A percentile compares a stretch with the other conserved stretches of the same genome.
Conservation (phyloP, 306 rosid species). For the Sicyos baderoa region DNA sequence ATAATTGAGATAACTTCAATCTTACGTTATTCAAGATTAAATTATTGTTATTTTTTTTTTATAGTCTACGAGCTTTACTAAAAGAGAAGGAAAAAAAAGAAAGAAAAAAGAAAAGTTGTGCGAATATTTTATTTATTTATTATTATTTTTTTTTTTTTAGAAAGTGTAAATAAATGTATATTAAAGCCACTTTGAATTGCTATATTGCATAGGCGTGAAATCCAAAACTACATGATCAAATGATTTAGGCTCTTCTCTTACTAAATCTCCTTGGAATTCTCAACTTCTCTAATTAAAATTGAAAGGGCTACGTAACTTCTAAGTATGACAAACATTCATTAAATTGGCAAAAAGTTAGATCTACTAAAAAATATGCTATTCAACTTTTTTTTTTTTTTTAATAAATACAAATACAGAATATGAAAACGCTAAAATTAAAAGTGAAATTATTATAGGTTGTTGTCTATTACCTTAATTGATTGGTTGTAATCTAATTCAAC, state of each 20-base stretch:
- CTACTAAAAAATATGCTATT: too few relatives aligned
- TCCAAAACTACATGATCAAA: slow-evolving; percentile 22
- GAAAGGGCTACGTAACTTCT: slow-evolving; percentile 61
- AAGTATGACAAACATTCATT: slow-evolving; percentile 86
- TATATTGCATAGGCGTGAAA: slow-evolving; percentile 19
- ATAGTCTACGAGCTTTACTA: slow-evolving; percentile 8
- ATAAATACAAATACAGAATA: too few relatives aligned
- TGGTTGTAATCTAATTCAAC: too few relatives aligned
- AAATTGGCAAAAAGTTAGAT: slow-evolving; percentile 26
- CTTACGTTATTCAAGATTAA: not conserved
- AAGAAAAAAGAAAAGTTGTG: not conserved
- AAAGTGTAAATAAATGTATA: slow-evolving; percentile 8
- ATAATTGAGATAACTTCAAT: slow-evolving; percentile 5
- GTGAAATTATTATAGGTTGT: too few relatives aligned
- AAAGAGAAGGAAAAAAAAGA: not conserved
- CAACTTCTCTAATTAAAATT: slow-evolving; percentile 13
- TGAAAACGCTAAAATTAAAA: too few relatives aligned
- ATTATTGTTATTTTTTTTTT: not conserved
- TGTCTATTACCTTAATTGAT: too few relatives aligned
- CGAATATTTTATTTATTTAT: too few relatives aligned
- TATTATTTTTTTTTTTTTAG: too few relatives aligned
- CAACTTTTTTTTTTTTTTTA: too few relatives aligned
- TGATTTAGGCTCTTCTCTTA: slow-evolving; percentile 30
- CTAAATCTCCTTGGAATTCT: slow-evolving; percentile 15
- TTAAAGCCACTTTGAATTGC: slow-evolving; percentile 23